Base-by-base conservation (phyloP, 257 asterid genomes). In the Capsicum rhomboideum region DNA sequence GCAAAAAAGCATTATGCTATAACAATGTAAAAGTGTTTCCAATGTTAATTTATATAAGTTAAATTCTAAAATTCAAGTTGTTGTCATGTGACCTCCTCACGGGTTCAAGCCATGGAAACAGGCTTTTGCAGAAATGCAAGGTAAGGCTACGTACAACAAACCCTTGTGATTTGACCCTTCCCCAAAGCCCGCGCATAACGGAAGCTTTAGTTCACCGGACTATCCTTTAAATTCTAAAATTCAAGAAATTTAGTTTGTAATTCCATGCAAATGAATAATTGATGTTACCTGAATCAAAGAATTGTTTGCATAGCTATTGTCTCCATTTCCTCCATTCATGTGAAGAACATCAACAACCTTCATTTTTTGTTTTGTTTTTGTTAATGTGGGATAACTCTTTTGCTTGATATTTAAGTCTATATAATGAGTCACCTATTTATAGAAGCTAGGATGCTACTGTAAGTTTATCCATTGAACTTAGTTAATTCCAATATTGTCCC, bases 321-420 rank as follows among this genome's bases (percentile, higher is more conserved):
- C 91, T 84, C 92, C 92, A 53, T 49, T 18, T 29, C 94, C 96
- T 68, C 91, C 92, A 28, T 92, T 92, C 96, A 92, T 91, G 82
- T 83, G 94, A 88, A 90, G 90, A 23, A 89, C 89, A 13, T 75
- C 74, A 29, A 4, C 83, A 80, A 91, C 88, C 49, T 91, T 89
- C 94, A 92, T 90, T 21, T 11, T 21, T 11, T 72, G 1, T 42
- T 31, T 56, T 80, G 7, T 18, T 1, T 63, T 26, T 61, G 23
- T 2, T 26, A 61, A 54, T 80, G 40, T 46, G 80, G 1, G 42
- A 23, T 46, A 74, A 1, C 42, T 7, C 0, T 42, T 46, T 46
- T 49, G 21, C 23, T 21, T 74, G 59, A 49, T 8, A n/a, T n/a
- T n/a, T n/a, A n/a, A n/a, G 0, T 42, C 20, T 14, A 44, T n/a